Percentiles rank a stretch among this genome's conserved stretches.
These are phyloP conservation scores for Ganoderma lucidum DNA, from an alignment of 1,284 basidiomycete species.

Conservation along the genomic window DNA sequence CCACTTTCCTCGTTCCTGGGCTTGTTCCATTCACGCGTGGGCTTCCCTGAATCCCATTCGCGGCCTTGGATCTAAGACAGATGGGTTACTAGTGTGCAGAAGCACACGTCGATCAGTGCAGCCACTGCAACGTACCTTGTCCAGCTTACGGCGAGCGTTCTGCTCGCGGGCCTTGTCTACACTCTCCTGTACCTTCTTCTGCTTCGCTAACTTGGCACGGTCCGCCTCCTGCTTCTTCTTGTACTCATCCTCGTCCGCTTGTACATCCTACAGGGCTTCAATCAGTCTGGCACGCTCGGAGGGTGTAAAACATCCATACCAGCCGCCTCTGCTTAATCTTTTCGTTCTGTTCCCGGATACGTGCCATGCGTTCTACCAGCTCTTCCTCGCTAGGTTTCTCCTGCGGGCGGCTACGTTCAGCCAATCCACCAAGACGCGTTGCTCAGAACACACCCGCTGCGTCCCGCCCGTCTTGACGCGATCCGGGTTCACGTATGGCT, in stretches of 20 bases:
- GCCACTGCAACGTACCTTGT: constrained; percentile 50
- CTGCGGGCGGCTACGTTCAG: constrained; percentile 46
- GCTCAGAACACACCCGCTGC: constrained; percentile 59
- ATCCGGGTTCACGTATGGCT: constrained; percentile 77
- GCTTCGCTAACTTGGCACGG: constrained; percentile 59
- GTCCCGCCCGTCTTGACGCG: constrained; percentile 82
- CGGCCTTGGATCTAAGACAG: constrained; percentile 56
- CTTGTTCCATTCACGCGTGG: constrained; percentile 52
- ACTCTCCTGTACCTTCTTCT: constrained; percentile 69
- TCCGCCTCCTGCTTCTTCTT: constrained; percentile 69
- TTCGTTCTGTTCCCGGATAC: constrained; percentile 80
- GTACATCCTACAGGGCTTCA: constrained; percentile 62
- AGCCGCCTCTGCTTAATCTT: constrained; percentile 80
- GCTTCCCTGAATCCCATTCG: constrained; percentile 88
- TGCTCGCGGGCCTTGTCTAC: constrained; percentile 75
- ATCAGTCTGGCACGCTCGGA: not conserved
- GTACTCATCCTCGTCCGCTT: constrained; percentile 82
- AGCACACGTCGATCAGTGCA: not conserved
- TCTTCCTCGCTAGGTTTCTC: constrained; percentile 80
- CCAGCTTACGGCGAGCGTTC: constrained; percentile 80
- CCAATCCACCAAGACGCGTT: constrained; percentile 29
- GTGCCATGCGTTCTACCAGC: constrained; percentile 73
- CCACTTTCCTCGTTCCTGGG: constrained; percentile 33
- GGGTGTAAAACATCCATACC: constrained; percentile 47
- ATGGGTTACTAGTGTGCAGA: not conserved